Evolutionary conservation across 768 basidiomycete genomes (phyloP).

Genomic region (Tricholoma sp.): DNA sequence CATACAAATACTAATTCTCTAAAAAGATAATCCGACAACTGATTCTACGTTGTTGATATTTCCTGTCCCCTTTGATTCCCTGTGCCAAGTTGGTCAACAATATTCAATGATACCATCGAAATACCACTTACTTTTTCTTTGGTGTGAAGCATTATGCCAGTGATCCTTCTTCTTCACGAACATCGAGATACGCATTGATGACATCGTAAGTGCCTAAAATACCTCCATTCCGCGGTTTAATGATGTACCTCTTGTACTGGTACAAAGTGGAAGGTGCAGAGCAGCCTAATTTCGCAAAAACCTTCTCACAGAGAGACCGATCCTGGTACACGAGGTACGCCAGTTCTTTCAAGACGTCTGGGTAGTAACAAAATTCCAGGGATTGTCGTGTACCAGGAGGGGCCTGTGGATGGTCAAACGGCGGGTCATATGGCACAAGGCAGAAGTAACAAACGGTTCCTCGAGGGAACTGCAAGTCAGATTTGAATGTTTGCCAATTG

Average conservation of each 20-base stretch:
- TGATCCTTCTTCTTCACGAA: not conserved
- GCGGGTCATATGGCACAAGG: not conserved
- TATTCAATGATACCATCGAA: no score
- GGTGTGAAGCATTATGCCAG: no score
- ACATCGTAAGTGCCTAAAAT: not conserved
- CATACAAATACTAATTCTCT: no score
- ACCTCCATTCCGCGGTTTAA: not conserved
- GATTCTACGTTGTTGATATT: no score
- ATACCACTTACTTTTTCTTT: no score
- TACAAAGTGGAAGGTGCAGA: not conserved
- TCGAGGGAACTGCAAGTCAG: not conserved
- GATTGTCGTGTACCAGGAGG: not conserved
- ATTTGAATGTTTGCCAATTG: not conserved
- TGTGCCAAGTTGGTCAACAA: no score
- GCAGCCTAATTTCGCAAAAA: not conserved
- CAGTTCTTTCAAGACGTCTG: not conserved
- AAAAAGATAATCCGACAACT: no score
- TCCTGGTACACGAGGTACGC: not conserved
- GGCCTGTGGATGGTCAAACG: not conserved
- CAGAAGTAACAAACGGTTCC: not conserved
- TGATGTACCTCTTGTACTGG: not conserved
- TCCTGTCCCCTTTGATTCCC: no score
- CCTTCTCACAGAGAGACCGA: not conserved
- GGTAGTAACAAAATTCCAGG: not conserved
- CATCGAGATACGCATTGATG: not conserved